Evolutionary conservation across 1,284 basidiomycete genomes (phyloP).

Genomic region (Ceratobasidium sp.): DNA sequence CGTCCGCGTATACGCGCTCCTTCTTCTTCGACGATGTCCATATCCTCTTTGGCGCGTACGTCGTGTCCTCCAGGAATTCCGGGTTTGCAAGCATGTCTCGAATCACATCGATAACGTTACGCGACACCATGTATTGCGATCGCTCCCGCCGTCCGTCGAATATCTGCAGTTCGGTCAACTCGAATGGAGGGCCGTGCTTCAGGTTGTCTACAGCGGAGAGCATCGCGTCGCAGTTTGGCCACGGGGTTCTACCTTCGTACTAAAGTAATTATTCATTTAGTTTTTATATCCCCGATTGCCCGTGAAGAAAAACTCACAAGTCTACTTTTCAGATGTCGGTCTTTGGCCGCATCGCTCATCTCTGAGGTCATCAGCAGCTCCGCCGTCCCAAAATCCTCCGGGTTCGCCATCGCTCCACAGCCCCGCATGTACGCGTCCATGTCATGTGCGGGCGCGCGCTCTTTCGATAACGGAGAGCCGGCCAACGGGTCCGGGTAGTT

Average conservation of each 20-base stretch:
- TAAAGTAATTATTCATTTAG: not conserved
- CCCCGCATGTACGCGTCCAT: not conserved
- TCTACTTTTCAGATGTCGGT: slow-evolving; percentile 1
- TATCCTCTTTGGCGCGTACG: not conserved
- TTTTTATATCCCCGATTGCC: too few species aligned
- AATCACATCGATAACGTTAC: not conserved
- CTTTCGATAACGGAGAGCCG: not conserved
- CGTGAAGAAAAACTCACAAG: not conserved
- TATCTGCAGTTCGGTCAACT: not conserved
- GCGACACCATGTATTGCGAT: slow-evolving; percentile 6
- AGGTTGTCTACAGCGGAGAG: not conserved
- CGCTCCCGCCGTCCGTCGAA: not conserved
- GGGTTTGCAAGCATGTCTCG: not conserved
- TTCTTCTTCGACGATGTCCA: not conserved
- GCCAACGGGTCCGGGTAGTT: not conserved
- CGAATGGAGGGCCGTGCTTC: not conserved
- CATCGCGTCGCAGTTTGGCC: slow-evolving; percentile 4
- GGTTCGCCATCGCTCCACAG: not conserved
- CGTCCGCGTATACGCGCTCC: not conserved
- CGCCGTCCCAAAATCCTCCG: not conserved
- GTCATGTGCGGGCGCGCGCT: not conserved
- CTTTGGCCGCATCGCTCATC: not conserved
- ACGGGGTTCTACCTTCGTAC: slow-evolving; percentile 2
- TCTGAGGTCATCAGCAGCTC: slow-evolving; percentile 2
- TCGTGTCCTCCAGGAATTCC: not conserved